Conservation (phyloP, 805 yeast species). For the Cyberlindnera euphorbiiphila region DNA sequence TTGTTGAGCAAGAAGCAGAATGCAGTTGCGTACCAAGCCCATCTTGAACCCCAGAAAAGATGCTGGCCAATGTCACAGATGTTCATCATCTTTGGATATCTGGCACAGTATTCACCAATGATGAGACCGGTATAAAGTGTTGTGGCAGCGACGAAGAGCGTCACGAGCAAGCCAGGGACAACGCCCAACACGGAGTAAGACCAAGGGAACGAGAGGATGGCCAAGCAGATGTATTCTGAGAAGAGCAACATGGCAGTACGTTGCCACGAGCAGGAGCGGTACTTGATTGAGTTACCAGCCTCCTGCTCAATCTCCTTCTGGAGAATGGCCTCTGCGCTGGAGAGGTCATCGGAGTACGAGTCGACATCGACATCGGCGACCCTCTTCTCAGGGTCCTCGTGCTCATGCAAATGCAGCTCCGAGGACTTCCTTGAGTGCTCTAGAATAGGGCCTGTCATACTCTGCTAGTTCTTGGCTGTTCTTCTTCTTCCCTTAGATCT, state of each 20-base stretch:
- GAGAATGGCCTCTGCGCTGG: conserved; percentile 20
- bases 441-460: too few species aligned
- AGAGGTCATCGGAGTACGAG: conserved; percentile 9
- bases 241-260: conserved; percentile 56
- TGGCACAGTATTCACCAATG: conserved; percentile 50
- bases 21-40: conserved; percentile 58
- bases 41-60: conserved; percentile 45
- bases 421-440: too few species aligned
- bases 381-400: not conserved
- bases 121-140: conserved; percentile 54
- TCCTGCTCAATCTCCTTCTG: conserved; percentile 25
- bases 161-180: conserved; percentile 53
- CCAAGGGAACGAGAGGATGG: conserved; percentile 66
- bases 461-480: too few species aligned
- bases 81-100: conserved; percentile 47
- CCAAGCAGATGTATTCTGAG: conserved; percentile 58
- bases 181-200: conserved; percentile 56
- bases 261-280: conserved; percentile 52
- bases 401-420: too few species aligned
- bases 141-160: conserved; percentile 46
- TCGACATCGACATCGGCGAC: conserved; percentile 2
- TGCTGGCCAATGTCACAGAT: conserved; percentile 59
- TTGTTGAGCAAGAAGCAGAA: conserved; percentile 51
- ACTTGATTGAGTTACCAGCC: conserved; percentile 36
- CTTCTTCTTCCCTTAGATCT: too few species aligned